Evolutionary conservation across 306 rosid genomes (phyloP), one percentile per base, ranked within the genome.

Genomic region (Pterocarpus santalinus): DNA sequence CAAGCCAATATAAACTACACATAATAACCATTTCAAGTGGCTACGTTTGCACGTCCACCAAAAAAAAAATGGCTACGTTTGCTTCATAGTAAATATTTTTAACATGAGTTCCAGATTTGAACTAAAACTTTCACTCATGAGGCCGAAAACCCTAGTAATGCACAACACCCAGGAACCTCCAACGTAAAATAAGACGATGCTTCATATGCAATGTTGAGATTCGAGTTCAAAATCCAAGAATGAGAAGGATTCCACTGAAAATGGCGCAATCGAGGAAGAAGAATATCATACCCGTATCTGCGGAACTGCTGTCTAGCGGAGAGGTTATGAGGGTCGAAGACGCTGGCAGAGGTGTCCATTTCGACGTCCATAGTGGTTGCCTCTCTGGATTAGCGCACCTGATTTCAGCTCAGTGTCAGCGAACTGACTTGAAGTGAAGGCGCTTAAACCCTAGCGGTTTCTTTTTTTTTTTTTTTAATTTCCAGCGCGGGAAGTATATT

Each of bases 241-340:
- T 4, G 66, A 28, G n/a, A 52, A 3, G 7, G 22, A 53, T 30
- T 44, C 30, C 49, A 41, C 67, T 12, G 66, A 51, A 41, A 12
- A 30, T 22, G 34, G 38, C 9, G 10, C 52, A 46, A 10, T 46
- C 12, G 15, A 47, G n/a, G 47, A 43, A 10, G 12, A 78, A 34
- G 65, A 6, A 14, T 8, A 53, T 2, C 17, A 7, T 75, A 93
- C 99, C 99, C 86, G 87, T 89, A 95, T 80, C 99, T 88, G 70
- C 97, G 99, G 76, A 77, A 91, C 75, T 78, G 84, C 74, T 91
- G 89, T 47, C 99, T 81, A 39, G 73, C 55, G n/a, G 90, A 36
- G 85, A 89, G 97, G 78, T 95, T 89, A 34, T 87, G 87, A 0
- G 97, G 99, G 41, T 95, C 95, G 86, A 91, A 90, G 81, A 51